phyloP scores from a whole-genome alignment of 1,284 basidiomycete species.

The Earliella scabrosa region DNA sequence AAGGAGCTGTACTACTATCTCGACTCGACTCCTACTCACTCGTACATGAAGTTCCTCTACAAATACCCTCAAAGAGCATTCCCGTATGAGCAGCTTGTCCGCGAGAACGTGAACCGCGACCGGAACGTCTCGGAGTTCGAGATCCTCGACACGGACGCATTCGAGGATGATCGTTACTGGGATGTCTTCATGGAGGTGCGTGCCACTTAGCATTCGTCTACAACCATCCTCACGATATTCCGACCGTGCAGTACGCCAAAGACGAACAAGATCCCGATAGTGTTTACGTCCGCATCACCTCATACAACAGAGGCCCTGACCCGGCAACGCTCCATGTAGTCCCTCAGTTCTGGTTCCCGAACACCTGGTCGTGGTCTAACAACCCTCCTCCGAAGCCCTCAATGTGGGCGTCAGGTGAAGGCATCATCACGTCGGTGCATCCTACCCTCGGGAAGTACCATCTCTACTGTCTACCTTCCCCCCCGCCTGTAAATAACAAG shows the following conservation, averaged over 20 bases:
- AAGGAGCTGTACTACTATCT: constrained; percentile 99
- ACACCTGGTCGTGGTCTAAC: constrained; percentile 96
- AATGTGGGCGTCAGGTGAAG: constrained; percentile 63
- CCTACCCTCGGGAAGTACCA: constrained; percentile 76
- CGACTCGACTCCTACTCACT: constrained; percentile 97
- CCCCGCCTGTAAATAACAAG: constrained; percentile 82
- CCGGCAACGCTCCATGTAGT: constrained; percentile 94
- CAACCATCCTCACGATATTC: constrained; percentile 18
- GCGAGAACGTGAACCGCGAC: constrained; percentile 82
- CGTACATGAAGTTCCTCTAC: constrained; percentile 99
- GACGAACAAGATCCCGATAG: constrained; percentile 91
- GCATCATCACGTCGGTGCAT: constrained; percentile 77
- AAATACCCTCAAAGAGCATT: constrained; percentile 94
- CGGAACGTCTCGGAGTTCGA: constrained; percentile 93
- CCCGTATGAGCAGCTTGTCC: constrained; percentile 93
- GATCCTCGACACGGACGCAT: constrained; percentile 90
- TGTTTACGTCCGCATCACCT: constrained; percentile 91
- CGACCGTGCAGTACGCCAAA: constrained; percentile 97
- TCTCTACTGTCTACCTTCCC: constrained; percentile 91
- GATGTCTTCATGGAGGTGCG: constrained; percentile 94
- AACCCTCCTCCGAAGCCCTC: constrained; percentile 82
- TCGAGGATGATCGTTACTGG: constrained; percentile 96
- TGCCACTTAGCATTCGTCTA: constrained; percentile 13
- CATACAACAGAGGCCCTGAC: constrained; percentile 97
- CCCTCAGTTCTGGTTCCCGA: constrained; percentile 96